phyloP scores from a whole-genome alignment of 768 basidiomycete species.

The Collybia nuda region DNA sequence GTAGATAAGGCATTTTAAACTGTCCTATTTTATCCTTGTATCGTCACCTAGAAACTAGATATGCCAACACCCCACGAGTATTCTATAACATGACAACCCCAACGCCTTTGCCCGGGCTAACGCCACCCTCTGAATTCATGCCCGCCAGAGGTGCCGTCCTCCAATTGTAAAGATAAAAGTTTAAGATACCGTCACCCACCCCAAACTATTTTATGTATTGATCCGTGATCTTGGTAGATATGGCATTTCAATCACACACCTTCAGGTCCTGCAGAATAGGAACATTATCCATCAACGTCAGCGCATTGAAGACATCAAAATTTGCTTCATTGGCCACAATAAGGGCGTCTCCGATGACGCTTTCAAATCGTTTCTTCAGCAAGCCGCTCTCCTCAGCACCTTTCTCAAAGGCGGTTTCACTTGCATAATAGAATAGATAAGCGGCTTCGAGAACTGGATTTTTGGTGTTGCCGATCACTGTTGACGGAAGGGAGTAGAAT shows the following conservation, averaged over 20 bases:
- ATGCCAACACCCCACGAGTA: slow-evolving; percentile 8
- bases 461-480: slow-evolving; percentile 78
- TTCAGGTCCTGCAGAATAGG: slow-evolving; percentile 80
- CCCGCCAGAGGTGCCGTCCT: slow-evolving; percentile 80
- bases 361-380: slow-evolving; percentile 68
- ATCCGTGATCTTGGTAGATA: not conserved
- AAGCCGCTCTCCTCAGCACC: slow-evolving; percentile 59
- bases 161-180: slow-evolving; percentile 97
- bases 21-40: too few relatives aligned
- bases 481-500: slow-evolving; percentile 95
- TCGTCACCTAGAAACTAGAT: not conserved
- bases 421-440: slow-evolving; percentile 95
- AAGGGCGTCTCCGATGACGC: slow-evolving; percentile 78
- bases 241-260: slow-evolving; percentile 38
- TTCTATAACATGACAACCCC: slow-evolving; percentile 90
- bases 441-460: slow-evolving; percentile 83
- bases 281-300: slow-evolving; percentile 94
- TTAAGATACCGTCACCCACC: slow-evolving; percentile 86
- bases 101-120: slow-evolving; percentile 73
- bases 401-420: slow-evolving; percentile 65
- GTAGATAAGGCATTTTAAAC: too few relatives aligned
- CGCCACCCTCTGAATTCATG: slow-evolving; percentile 46
- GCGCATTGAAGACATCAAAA: slow-evolving; percentile 96
- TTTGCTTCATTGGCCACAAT: slow-evolving; percentile 78
- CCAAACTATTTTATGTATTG: slow-evolving; percentile 67